Conservation (phyloP, 148 eudicot genomes). For the Cornus florida region DNA sequence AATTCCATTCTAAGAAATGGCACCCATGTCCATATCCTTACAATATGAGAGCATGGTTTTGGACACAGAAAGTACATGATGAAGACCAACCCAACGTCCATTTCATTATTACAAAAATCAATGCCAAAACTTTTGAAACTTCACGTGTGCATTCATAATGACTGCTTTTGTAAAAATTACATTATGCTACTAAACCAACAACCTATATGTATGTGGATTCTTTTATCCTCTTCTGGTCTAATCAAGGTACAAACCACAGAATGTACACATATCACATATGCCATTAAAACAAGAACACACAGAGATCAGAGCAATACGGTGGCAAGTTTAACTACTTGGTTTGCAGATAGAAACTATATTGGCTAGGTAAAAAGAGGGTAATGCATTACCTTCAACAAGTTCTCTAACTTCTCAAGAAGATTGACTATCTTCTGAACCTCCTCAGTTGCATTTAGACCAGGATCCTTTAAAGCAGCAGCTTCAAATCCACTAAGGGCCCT, state of each 20-base stretch:
- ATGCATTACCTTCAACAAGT: constrained; percentile 54
- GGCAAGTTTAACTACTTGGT: neutral
- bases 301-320: neutral
- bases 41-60: too few species aligned
- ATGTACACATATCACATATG: too few species aligned
- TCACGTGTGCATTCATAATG: neutral
- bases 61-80: too few species aligned
- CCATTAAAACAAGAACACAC: neutral
- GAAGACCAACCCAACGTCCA: too few species aligned
- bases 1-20: too few species aligned
- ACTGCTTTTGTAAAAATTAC: neutral
- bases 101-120: neutral
- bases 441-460: constrained; percentile 71
- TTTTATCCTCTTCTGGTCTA: too few species aligned
- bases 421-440: constrained; percentile 67
- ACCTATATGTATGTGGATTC: too few species aligned
- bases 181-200: neutral
- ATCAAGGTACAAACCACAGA: neutral
- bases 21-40: too few species aligned
- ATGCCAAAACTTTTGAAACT: neutral
- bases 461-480: constrained; percentile 89
- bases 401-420: constrained; percentile 77
- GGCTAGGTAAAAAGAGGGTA: constrained; percentile 5
- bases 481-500: constrained; percentile 94
- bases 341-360: neutral